These are phyloP conservation scores for Coemansia sp. DNA, from an alignment of 371 early-diverging fungal genomes.

Conservation along the genomic window DNA sequence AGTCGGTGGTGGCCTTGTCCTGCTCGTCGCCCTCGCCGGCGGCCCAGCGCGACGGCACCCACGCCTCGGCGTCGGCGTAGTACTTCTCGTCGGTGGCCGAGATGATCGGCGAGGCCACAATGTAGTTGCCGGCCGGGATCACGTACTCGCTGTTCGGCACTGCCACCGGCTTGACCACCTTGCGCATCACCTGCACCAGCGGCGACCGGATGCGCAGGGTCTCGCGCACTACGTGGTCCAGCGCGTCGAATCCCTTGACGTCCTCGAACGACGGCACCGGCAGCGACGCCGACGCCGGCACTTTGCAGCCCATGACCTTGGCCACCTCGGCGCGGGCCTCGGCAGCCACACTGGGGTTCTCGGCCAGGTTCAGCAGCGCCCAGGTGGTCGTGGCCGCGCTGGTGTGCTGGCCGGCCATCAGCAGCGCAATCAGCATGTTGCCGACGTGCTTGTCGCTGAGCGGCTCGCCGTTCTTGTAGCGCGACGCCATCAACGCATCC, in stretches of 20 bases:
- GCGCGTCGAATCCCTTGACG: conserved; percentile 69
- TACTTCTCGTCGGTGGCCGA: conserved; percentile 75
- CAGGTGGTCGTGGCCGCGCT: conserved; percentile 90
- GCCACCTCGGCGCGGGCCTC: conserved; percentile 66
- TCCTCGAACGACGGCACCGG: conserved; percentile 66
- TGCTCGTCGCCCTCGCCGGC: conserved; percentile 10
- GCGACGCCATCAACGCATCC: conserved; percentile 77
- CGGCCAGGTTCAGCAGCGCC: conserved; percentile 86
- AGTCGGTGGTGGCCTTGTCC: conserved; percentile 63
- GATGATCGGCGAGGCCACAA: conserved; percentile 83
- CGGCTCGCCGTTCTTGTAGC: conserved; percentile 83
- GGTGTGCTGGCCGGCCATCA: conserved; percentile 97
- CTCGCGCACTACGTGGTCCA: conserved; percentile 86
- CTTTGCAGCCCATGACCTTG: conserved; percentile 60
- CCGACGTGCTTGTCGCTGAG: conserved; percentile 81
- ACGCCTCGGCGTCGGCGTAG: conserved; percentile 72
- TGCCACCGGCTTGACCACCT: conserved; percentile 70
- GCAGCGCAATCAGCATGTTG: conserved; percentile 92
- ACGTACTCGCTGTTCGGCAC: conserved; percentile 72
- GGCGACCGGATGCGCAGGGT: conserved; percentile 93
- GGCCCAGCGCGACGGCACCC: conserved; percentile 77
- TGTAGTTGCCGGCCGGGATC: conserved; percentile 86
- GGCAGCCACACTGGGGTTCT: conserved; percentile 64
- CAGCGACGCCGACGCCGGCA: conserved; percentile 41
- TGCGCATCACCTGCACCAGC: conserved; percentile 90